phyloP scores from a whole-genome alignment of 345 rosid genomes.

The Carallia brachiata region DNA sequence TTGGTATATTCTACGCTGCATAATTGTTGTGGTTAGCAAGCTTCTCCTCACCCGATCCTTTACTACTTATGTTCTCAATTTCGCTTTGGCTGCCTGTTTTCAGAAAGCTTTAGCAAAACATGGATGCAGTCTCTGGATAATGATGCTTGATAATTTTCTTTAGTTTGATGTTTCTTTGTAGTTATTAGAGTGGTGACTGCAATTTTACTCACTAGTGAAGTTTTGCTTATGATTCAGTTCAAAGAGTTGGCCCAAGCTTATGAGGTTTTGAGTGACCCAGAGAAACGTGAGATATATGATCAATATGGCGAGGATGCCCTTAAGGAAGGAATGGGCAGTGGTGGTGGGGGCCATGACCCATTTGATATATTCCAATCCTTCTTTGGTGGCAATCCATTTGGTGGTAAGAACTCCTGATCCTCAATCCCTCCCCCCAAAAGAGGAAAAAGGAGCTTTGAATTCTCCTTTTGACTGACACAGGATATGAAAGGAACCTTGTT shows the following conservation, averaged over 20 bases:
- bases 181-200: neutral
- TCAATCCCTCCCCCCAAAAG: neutral
- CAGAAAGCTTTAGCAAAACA: no score
- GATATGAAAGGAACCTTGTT: neutral
- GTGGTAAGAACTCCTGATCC: constrained; percentile 35
- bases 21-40: no score
- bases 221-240: constrained; percentile 36
- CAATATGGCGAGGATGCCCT: constrained; percentile 86
- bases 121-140: no score
- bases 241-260: constrained; percentile 83
- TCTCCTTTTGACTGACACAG: no score
- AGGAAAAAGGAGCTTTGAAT: no score
- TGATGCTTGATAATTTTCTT: neutral
- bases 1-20: no score
- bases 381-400: constrained; percentile 78
- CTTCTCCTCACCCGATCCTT: no score
- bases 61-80: no score
- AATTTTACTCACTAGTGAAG: neutral
- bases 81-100: no score
- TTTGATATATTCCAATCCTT: constrained; percentile 75
- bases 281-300: constrained; percentile 78
- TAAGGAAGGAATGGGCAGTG: constrained; percentile 84
- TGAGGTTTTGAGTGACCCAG: constrained; percentile 75
- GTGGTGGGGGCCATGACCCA: constrained; percentile 67
- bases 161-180: neutral